Percentiles rank a stretch among this genome's conserved stretches.
phyloP scores from a whole-genome alignment of 306 rosid species.

The Erythrophleum fordii region DNA sequence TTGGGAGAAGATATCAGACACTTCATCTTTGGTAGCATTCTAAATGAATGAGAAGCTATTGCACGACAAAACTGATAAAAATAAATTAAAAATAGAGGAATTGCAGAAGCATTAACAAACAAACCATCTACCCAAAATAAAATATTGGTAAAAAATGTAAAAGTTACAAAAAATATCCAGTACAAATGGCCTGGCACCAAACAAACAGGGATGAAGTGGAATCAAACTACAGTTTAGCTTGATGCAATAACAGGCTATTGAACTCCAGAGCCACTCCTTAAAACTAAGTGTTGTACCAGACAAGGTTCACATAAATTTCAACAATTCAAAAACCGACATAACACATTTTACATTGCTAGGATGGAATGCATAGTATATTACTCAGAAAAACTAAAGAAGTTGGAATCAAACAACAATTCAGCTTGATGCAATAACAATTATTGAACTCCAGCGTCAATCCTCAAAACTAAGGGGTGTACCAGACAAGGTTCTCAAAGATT shows the following conservation, averaged over 20 bases:
- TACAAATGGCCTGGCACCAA: background rate
- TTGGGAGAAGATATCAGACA: constrained; percentile 22
- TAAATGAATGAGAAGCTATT: background rate
- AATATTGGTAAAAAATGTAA: background rate
- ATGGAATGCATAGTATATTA: background rate
- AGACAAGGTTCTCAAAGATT: too few species aligned
- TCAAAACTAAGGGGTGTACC: background rate
- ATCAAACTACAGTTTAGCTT: background rate
- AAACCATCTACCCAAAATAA: too few species aligned
- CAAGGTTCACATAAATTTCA: background rate
- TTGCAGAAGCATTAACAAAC: background rate
- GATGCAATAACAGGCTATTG: background rate
- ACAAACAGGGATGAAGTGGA: background rate
- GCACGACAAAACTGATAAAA: background rate
- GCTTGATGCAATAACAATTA: too few species aligned
- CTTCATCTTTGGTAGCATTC: background rate
- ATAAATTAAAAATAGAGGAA: background rate
- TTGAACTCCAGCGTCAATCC: background rate
- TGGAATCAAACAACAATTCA: background rate
- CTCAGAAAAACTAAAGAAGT: too few species aligned
- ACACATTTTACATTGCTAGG: background rate
- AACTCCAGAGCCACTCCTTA: background rate
- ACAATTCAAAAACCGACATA: background rate
- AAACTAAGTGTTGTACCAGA: background rate
- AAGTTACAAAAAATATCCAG: background rate